A percentile compares a stretch with the other conserved stretches of the same genome.
Conservation (phyloP, 345 rosid genomes). For the Arabis alpina region DNA sequence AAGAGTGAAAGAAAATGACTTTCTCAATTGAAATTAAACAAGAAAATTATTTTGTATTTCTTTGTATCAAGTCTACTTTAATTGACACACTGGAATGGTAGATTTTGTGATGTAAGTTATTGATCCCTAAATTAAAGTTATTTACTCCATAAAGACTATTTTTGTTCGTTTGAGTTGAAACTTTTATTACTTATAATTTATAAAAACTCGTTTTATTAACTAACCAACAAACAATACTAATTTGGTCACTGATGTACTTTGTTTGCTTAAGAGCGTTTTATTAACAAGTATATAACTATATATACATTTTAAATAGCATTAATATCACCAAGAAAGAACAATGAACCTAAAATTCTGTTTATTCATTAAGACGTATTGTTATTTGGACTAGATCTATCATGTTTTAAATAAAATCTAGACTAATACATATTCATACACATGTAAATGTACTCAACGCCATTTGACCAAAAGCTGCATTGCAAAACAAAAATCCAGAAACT, state of each 20-base stretch:
- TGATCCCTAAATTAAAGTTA: background rate
- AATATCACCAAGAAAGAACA: background rate
- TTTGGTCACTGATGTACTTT: background rate
- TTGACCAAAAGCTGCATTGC: constrained; percentile 26
- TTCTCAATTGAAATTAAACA: constrained; percentile 3
- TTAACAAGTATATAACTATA: background rate
- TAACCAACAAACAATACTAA: background rate
- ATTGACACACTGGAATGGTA: background rate
- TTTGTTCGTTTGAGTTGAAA: constrained; percentile 10
- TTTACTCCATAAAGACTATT: background rate
- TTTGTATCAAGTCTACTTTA: constrained; percentile 11
- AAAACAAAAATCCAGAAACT: background rate
- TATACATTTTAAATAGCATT: constrained; percentile 7
- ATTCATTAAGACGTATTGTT: background rate
- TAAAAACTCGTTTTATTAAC: background rate
- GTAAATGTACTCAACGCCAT: constrained; percentile 15
- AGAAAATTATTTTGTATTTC: background rate
- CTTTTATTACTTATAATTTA: background rate
- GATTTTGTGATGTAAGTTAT: background rate
- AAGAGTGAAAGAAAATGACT: constrained; percentile 6
- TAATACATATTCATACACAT: background rate
- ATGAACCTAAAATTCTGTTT: background rate
- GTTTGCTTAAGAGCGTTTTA: background rate
- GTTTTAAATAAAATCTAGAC: background rate
- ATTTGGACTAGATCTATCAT: background rate